Evolutionary conservation across 2,329 filamentous ascomycete genomes (phyloP), one percentile per base, ranked within the genome.

Genomic region (Cadophora gregata): DNA sequence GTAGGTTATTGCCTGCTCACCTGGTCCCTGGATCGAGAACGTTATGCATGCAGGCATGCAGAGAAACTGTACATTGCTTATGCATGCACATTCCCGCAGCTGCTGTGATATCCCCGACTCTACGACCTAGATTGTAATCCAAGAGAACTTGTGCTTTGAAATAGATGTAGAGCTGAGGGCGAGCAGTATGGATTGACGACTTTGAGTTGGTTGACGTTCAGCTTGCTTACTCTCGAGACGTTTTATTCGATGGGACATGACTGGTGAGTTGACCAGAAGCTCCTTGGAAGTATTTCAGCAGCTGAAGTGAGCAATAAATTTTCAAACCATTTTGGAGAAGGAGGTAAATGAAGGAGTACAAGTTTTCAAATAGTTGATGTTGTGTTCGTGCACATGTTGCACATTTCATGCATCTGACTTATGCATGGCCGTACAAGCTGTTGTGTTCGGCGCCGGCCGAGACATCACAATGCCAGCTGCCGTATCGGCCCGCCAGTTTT

Each of bases 391-490:
- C 14, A n/a, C 42, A 25, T 27, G 63, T 64, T 53, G 42, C 59
- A 64, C 64, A 64, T 62, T 38, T 62, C 24, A 47, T 50, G 56
- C 50, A 62, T 55, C 36, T 69, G 67, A 55, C 51, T 56, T 47
- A 50, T 61, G 67, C 58, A 59, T 60, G 48, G 33, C 56, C 29
- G 59, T 16, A 53, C 58, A 60, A 31, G 53, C 38, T 63, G 59
- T 47, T 48, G 63, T 64, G 60, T 63, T 38, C 62, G 67, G 64
- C 36, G 38, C 58, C 51, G 61, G 64, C 64, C 64, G 67, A 66
- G 38, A 48, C 25, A 50, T 36, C 27, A 36, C 27, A 27, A 48
- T 36, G 50, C 55, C 45, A 33, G 50, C 21, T 48, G n/a, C 53
- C 67, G 61, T 62, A 64, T 69, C 64, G 53, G 61, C 16, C 61